A percentile compares a stretch with the other conserved stretches of the same genome.
Conservation (phyloP, 2,329 filamentous ascomycete genomes). For the Aspergillus persii region DNA sequence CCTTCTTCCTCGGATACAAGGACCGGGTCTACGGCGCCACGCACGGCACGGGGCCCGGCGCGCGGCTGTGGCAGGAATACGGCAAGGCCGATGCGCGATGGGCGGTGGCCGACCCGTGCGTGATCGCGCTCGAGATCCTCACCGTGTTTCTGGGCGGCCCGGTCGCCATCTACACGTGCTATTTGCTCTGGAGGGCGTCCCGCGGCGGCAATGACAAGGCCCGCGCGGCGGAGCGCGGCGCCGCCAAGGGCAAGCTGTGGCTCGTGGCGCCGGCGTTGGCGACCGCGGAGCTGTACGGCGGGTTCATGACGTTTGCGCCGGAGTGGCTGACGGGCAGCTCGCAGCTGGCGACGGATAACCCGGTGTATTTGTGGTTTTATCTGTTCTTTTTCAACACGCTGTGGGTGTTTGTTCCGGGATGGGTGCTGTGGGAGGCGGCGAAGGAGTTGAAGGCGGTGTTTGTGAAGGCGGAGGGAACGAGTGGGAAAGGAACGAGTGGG, state of each 20-base stretch:
- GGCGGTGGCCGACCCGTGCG: conserved; percentile 57
- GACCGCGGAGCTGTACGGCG: conserved; percentile 63
- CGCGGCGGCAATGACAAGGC: conserved; percentile 7
- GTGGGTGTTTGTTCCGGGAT: conserved; percentile 60
- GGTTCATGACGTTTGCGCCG: conserved; percentile 64
- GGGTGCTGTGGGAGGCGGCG: conserved; percentile 55
- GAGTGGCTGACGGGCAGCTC: conserved; percentile 61
- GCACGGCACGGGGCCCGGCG: conserved; percentile 55
- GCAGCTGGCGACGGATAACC: conserved; percentile 58
- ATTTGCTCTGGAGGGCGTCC: conserved; percentile 42
- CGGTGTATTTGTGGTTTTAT: conserved; percentile 64
- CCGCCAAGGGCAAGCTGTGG: conserved; percentile 44
- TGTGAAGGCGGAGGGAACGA: conserved; percentile 26
- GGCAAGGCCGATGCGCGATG: conserved; percentile 62
- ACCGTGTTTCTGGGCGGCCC: conserved; percentile 61
- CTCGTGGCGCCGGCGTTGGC: conserved; percentile 59
- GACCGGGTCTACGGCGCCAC: conserved; percentile 58
- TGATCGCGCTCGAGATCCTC: conserved; percentile 60
- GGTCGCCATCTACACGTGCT: conserved; percentile 57
- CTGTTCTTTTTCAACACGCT: conserved; percentile 63
- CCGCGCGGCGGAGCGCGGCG: conserved; percentile 19
- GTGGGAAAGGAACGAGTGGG: conserved; percentile 16
- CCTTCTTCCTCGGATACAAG: conserved; percentile 53
- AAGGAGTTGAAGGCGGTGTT: conserved; percentile 43
- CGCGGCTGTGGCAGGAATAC: conserved; percentile 64